Percentiles rank a stretch among this genome's conserved stretches.
Conservation (phyloP, 129 eudicot species). For the Helichrysum umbraculigerum region DNA sequence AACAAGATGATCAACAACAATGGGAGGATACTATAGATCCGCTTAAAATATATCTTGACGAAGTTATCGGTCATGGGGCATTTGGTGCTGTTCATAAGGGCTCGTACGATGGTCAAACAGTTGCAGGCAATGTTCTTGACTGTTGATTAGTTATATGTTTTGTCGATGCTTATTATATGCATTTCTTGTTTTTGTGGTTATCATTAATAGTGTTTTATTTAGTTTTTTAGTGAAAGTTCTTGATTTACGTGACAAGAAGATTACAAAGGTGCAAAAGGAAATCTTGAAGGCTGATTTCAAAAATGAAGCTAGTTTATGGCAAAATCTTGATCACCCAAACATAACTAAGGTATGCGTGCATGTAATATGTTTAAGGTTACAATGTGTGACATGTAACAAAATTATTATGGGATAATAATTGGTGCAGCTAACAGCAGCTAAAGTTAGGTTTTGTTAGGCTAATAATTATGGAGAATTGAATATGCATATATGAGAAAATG, state of each 20-base stretch:
- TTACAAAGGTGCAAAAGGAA: constrained; percentile 12
- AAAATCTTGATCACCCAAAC: constrained; percentile 48
- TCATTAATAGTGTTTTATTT: neutral
- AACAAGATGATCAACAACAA: neutral
- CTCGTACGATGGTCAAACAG: constrained; percentile 21
- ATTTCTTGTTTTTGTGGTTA: neutral
- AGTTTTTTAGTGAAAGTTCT: constrained; percentile 37
- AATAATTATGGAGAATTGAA: too few relatives aligned
- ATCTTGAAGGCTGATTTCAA: constrained; percentile 33
- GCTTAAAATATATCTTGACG: constrained; percentile 14
- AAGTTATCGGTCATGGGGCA: constrained; percentile 27
- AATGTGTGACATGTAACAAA: neutral
- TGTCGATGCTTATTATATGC: neutral
- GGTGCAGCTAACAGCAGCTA: too few relatives aligned
- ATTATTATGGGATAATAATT: too few relatives aligned
- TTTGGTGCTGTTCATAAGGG: constrained; percentile 34
- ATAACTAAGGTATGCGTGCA: constrained; percentile 33
- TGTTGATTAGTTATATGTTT: neutral
- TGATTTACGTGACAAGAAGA: constrained; percentile 35
- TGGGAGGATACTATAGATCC: constrained; percentile 32
- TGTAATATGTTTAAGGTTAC: neutral
- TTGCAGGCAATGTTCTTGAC: constrained; percentile 28
- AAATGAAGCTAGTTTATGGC: constrained; percentile 41
- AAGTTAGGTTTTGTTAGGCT: too few relatives aligned
- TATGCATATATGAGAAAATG: too few relatives aligned